phyloP scores from a whole-genome alignment of 1,139 yeast genomes.

The Yamadazyma jaroonii region DNA sequence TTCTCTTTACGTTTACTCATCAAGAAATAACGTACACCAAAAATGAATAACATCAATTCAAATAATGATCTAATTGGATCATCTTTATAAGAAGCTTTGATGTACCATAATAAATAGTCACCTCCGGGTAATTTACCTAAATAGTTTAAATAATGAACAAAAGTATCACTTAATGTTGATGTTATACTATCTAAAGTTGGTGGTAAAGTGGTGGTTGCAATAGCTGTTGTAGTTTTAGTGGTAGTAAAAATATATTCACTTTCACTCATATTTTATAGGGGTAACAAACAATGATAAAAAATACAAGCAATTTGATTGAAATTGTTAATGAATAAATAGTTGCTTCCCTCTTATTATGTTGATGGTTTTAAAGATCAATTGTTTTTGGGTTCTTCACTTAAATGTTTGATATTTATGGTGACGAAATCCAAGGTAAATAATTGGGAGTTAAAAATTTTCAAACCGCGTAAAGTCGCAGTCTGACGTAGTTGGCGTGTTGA shows the following conservation, averaged over 20 bases:
- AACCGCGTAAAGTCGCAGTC: slow-evolving; percentile 1
- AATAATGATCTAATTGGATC: slow-evolving; percentile 90
- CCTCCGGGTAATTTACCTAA: slow-evolving; percentile 75
- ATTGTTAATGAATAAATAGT: too few species aligned
- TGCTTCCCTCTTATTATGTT: too few species aligned
- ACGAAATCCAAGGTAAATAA: not conserved
- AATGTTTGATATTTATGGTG: not conserved
- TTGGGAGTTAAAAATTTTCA: slow-evolving; percentile 2
- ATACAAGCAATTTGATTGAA: too few species aligned
- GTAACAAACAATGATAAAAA: slow-evolving; percentile 1
- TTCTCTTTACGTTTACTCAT: slow-evolving; percentile 79
- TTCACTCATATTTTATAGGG: slow-evolving; percentile 10
- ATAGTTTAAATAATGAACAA: slow-evolving; percentile 34
- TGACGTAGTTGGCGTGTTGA: too few species aligned
- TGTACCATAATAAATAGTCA: slow-evolving; percentile 66
- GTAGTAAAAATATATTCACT: slow-evolving; percentile 17
- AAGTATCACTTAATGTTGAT: slow-evolving; percentile 32
- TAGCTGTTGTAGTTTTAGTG: slow-evolving; percentile 22
- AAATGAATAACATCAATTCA: slow-evolving; percentile 74
- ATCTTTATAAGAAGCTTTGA: slow-evolving; percentile 84
- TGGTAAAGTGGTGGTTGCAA: slow-evolving; percentile 29
- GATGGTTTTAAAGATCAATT: too few species aligned
- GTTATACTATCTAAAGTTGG: slow-evolving; percentile 41
- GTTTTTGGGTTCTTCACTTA: too few species aligned
- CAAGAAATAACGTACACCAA: slow-evolving; percentile 82